A percentile compares a stretch with the other conserved stretches of the same genome.
Evolutionary conservation across 2,329 filamentous ascomycete species (phyloP).

Genomic region (Cytospora paraplurivora): DNA sequence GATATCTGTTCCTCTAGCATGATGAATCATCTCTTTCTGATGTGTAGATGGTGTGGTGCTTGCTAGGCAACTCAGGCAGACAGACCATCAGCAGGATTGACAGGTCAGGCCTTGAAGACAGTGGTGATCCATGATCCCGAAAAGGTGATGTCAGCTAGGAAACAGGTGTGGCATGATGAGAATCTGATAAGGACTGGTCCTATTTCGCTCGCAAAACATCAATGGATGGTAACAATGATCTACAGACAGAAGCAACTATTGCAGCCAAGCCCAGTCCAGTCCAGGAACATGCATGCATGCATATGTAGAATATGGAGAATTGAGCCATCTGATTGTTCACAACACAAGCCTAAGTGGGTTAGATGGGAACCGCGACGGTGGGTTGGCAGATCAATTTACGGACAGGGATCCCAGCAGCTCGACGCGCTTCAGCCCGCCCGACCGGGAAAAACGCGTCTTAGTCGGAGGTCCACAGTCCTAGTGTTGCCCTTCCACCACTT

Average conservation of each 20-base stretch:
- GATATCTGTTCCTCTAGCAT: not conserved
- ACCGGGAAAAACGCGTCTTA: slow-evolving; percentile 21
- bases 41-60: not conserved
- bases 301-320: not conserved
- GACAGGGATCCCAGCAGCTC: slow-evolving; percentile 12
- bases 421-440: slow-evolving; percentile 20
- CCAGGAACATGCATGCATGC: no score
- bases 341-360: slow-evolving; percentile 15
- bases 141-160: slow-evolving; percentile 19
- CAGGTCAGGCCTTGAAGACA: slow-evolving; percentile 18
- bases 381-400: not conserved
- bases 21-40: not conserved
- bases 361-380: slow-evolving; percentile 16
- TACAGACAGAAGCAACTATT: not conserved
- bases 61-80: slow-evolving; percentile 1
- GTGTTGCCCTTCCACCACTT: slow-evolving; percentile 17
- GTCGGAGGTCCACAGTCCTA: slow-evolving; percentile 14
- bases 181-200: slow-evolving; percentile 22
- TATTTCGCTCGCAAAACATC: not conserved
- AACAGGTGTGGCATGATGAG: slow-evolving; percentile 14
- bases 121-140: slow-evolving; percentile 5
- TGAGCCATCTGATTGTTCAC: slow-evolving; percentile 16
- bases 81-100: not conserved
- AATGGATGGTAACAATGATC: not conserved
- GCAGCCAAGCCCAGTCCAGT: slow-evolving; percentile 7